phyloP scores from a whole-genome alignment of 2,329 filamentous ascomycete species.

The Talaromyces amestolkiae region DNA sequence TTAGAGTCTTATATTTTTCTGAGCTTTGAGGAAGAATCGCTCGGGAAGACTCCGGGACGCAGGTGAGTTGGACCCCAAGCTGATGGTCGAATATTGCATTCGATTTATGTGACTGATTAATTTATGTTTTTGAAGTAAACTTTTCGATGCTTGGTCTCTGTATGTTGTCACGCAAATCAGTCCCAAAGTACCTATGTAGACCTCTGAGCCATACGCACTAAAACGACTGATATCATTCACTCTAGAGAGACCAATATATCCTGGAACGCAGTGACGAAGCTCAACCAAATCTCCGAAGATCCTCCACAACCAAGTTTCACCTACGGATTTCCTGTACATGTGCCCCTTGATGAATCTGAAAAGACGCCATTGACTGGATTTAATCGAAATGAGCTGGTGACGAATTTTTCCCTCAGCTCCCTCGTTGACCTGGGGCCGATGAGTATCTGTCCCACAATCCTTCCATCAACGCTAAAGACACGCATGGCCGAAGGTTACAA shows the following conservation, averaged over 20 bases:
- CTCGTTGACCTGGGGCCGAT: not conserved
- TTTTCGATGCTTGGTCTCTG: conserved; percentile 11
- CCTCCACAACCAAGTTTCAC: not conserved
- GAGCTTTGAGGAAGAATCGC: not conserved
- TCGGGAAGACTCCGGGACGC: not conserved
- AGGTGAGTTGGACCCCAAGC: not conserved
- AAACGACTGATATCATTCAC: not conserved
- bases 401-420: conserved; percentile 4
- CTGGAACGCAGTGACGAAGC: not conserved
- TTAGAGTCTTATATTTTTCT: conserved; percentile 4
- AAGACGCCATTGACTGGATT: not conserved
- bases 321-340: conserved; percentile 9
- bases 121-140: not conserved
- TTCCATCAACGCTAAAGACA: not conserved
- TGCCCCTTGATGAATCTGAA: not conserved
- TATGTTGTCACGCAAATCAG: not conserved
- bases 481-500: not conserved
- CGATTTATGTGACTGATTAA: not conserved
- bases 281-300: not conserved
- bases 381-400: not conserved
- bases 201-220: too few relatives aligned
- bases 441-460: not conserved
- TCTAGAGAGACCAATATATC: not conserved
- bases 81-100: not conserved
- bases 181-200: too few relatives aligned